Conservation (phyloP, 192 early-diverging fungal species). For the Backusella morwellensis region DNA sequence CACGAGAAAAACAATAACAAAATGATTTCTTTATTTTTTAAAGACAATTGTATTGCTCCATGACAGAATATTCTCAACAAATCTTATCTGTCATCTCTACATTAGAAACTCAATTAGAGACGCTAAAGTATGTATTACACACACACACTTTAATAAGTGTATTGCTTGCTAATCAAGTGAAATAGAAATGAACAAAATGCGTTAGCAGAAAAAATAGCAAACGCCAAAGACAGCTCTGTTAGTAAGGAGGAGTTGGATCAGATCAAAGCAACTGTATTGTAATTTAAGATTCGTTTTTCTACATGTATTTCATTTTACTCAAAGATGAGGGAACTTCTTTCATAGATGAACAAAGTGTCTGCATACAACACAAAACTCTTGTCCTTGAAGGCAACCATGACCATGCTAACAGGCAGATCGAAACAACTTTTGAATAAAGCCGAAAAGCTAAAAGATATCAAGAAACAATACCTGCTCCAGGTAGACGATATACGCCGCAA, state of each 20-base stretch:
- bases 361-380: constrained; percentile 29
- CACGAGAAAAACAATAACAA: background rate
- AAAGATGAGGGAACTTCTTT: background rate
- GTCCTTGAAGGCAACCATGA: constrained; percentile 25
- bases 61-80: background rate
- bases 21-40: background rate
- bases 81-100: background rate
- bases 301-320: background rate
- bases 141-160: background rate
- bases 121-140: background rate
- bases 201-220: background rate
- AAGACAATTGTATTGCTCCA: background rate
- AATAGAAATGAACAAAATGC: constrained; percentile 4
- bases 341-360: constrained; percentile 20
- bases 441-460: constrained; percentile 8
- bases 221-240: background rate
- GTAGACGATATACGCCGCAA: constrained; percentile 17
- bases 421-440: constrained; percentile 20
- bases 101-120: background rate
- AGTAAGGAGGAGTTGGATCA: background rate
- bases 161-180: background rate
- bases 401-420: constrained; percentile 14
- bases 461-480: constrained; percentile 13
- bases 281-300: background rate
- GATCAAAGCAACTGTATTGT: constrained; percentile 11